phyloP scores from a whole-genome alignment of 73 alveolate species.

The Paramecium primaurelia region DNA sequence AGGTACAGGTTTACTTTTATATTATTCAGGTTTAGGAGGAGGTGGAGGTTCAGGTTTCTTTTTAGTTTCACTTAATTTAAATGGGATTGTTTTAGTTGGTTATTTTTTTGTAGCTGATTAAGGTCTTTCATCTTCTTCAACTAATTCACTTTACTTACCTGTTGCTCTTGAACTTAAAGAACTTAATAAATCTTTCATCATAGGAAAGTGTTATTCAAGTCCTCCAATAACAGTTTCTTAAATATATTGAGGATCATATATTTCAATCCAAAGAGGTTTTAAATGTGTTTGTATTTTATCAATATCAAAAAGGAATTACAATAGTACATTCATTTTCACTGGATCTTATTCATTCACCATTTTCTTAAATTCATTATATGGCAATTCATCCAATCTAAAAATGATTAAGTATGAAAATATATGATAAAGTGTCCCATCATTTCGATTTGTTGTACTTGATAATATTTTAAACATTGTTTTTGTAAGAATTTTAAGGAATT shows the following conservation, averaged over 20 bases:
- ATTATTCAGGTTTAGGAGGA: conserved; percentile 73
- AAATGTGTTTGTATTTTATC: conserved; percentile 76
- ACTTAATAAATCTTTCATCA: conserved; percentile 65
- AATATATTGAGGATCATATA: conserved; percentile 78
- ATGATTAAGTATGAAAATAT: conserved; percentile 86
- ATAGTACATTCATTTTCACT: conserved; percentile 91
- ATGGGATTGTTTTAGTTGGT: conserved; percentile 72
- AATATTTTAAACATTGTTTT: conserved; percentile 69
- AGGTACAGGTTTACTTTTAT: conserved; percentile 83
- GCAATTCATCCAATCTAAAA: conserved; percentile 89
- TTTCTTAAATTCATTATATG: conserved; percentile 84
- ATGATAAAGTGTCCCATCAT: conserved; percentile 83
- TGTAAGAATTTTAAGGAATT: not conserved
- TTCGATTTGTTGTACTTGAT: conserved; percentile 87
- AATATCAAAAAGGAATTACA: conserved; percentile 85
- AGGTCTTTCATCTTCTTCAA: conserved; percentile 59
- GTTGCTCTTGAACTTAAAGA: conserved; percentile 70
- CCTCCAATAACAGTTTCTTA: conserved; percentile 91
- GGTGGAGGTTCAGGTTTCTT: conserved; percentile 89
- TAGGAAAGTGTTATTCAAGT: conserved; percentile 67
- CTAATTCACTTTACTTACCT: conserved; percentile 59
- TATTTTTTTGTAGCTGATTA: conserved; percentile 49
- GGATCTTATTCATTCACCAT: conserved; percentile 84
- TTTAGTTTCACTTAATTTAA: conserved; percentile 89
- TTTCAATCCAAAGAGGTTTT: conserved; percentile 89